Evolutionary conservation across 345 rosid species (phyloP).

Genomic region (Anacardium occidentale): DNA sequence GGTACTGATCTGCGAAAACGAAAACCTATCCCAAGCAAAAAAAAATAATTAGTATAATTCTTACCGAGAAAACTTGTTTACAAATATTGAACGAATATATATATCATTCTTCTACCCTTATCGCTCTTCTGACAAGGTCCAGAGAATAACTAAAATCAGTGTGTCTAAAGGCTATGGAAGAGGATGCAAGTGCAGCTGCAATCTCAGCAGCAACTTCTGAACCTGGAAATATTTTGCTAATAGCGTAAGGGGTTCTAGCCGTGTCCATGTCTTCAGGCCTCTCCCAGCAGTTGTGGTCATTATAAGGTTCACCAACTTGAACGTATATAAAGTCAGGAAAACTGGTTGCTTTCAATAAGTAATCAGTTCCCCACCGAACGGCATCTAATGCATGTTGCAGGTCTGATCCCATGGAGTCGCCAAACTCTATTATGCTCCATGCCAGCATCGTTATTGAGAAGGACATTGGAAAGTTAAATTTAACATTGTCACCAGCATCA

Average conservation of each 20-base stretch:
- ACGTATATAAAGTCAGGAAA: slow-evolving; percentile 47
- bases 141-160: slow-evolving; percentile 48
- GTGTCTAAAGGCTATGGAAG: slow-evolving; percentile 60
- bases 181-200: slow-evolving; percentile 85
- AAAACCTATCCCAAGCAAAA: slow-evolving; percentile 51
- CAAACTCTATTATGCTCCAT: slow-evolving; percentile 72
- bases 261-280: slow-evolving; percentile 99
- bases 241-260: slow-evolving; percentile 56
- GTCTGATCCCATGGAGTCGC: slow-evolving; percentile 46
- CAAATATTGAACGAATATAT: not conserved
- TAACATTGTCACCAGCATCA: slow-evolving; percentile 90
- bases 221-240: slow-evolving; percentile 58
- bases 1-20: slow-evolving; percentile 57
- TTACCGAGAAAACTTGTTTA: not conserved
- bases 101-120: slow-evolving; percentile 35
- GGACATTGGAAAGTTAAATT: slow-evolving; percentile 91
- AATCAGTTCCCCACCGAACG: slow-evolving; percentile 77
- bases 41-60: not conserved
- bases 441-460: slow-evolving; percentile 75
- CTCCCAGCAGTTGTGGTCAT: slow-evolving; percentile 80
- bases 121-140: slow-evolving; percentile 54
- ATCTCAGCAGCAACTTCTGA: slow-evolving; percentile 83
- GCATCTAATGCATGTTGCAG: slow-evolving; percentile 46
- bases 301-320: slow-evolving; percentile 59
- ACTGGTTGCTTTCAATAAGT: slow-evolving; percentile 73